Base-by-base conservation (phyloP, 2,329 filamentous ascomycete genomes). In the Zasmidium cellare region DNA sequence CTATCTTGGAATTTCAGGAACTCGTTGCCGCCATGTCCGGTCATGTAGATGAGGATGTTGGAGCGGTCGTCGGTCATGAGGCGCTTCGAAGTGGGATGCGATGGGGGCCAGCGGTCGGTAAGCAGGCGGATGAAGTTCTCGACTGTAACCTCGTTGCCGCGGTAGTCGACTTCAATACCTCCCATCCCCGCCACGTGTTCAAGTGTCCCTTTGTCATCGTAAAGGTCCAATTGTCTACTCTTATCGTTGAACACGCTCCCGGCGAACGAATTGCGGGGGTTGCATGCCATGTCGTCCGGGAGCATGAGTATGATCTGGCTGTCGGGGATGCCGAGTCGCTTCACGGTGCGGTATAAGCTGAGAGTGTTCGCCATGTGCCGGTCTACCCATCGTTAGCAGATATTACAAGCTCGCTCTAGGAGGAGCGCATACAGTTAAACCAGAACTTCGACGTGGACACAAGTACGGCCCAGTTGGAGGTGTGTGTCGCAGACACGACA, bases 281-380 rank as follows among this genome's bases (percentile, higher is more conserved):
- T 99, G 82, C 94, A 99, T 41, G 94, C 94, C 91, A 99, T 97
- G 79, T 99, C 94, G 75, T 99, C 94, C 20, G 94, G 94, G n/a
- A 99, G 86, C 92, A 99, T 97, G 66, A 99, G 89, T 74, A 99
- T 97, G 77, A 99, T 99, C 75, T 99, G 94, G 52, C 91, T 96
- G 77, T 99, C 94, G 35, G 94, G 94, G 59, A 99, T 99, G 49
- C 94, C 94, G 38, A 99, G 87, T 12, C 94, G 90, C 80, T 99
- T 99, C 63, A 99, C 94, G 57, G 94, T 99, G 58, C 94, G 91
- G 78, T 99, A 99, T 63, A 99, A 87, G 59, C 93, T 97, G 60
- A 99, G 86, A 18, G 96, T 94, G 78, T 99, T 99, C 75, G 94
- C 92, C 53, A 99, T 88, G 76, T 99, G 94, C 57, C 94, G 90